Conservation (phyloP, 1,284 basidiomycete genomes). For the Puccinia horiana region DNA sequence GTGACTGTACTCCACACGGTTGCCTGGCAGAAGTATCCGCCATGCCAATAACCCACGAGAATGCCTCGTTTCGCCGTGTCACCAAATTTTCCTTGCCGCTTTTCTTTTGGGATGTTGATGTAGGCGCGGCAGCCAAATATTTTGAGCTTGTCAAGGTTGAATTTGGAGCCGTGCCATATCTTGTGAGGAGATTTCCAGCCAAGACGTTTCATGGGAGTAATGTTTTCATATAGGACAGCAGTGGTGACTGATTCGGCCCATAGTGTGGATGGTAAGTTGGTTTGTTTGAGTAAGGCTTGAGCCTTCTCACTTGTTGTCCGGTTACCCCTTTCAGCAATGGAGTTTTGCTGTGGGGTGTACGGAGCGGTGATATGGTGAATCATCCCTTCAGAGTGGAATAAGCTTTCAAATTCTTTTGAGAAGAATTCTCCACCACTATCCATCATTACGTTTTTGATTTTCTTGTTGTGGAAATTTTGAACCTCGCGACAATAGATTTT, state of each 20-base stretch:
- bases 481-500: not conserved
- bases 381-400: not conserved
- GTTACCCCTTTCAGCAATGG: slow-evolving; percentile 56
- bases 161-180: not conserved
- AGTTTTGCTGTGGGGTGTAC: slow-evolving; percentile 58
- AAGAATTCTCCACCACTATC: too few relatives aligned
- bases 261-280: slow-evolving; percentile 55
- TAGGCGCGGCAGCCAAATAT: not conserved
- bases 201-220: not conserved
- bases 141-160: not conserved
- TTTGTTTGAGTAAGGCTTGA: slow-evolving; percentile 55
- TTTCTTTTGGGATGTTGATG: not conserved
- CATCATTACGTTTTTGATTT: not conserved
- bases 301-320: too few relatives aligned
- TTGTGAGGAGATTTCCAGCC: not conserved
- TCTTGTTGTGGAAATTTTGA: not conserved
- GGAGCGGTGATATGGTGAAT: not conserved
- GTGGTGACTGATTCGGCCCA: slow-evolving; percentile 59
- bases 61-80: not conserved
- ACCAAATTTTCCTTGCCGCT: not conserved
- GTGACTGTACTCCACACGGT: not conserved
- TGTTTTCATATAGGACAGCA: slow-evolving; percentile 58
- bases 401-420: not conserved
- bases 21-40: not conserved
- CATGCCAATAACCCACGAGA: not conserved